A percentile compares a stretch with the other conserved stretches of the same genome.
These are phyloP conservation scores for Chlamydomonas sphaeroides DNA, from an alignment of 139 green algal genomes.

Conservation along the genomic window DNA sequence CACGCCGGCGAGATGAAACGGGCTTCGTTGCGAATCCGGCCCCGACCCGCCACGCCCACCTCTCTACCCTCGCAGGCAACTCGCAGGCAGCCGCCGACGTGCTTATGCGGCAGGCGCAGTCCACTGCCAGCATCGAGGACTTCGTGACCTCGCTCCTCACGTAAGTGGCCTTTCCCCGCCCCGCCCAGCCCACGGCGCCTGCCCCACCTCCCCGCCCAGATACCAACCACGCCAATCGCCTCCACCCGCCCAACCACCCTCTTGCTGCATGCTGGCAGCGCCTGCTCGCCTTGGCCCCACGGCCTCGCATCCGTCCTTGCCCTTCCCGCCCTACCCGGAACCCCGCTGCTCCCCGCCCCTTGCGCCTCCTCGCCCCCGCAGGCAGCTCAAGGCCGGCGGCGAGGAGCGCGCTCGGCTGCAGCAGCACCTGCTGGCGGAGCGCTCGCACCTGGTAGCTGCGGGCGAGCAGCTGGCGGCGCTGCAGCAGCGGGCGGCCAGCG, in stretches of 20 bases:
- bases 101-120: constrained; percentile 44
- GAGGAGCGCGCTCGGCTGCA: constrained; percentile 35
- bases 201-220: too few species aligned
- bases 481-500: constrained; percentile 43
- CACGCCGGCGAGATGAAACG: too few species aligned
- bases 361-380: not conserved
- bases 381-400: constrained; percentile 10
- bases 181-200: too few species aligned
- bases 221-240: too few species aligned
- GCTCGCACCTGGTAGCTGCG: constrained; percentile 18
- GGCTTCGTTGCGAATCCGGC: not conserved
- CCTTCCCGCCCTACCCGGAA: too few species aligned
- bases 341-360: too few species aligned
- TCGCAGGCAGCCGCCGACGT: constrained; percentile 44
- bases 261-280: too few species aligned
- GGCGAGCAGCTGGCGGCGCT: constrained; percentile 31
- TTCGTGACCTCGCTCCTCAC: constrained; percentile 25
- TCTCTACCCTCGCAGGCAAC: constrained; percentile 20
- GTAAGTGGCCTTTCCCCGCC: too few species aligned
- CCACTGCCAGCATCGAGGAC: constrained; percentile 33
- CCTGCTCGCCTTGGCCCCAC: too few species aligned
- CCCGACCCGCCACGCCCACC: not conserved
- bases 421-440: constrained; percentile 42
- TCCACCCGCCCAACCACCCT: too few species aligned
- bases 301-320: too few species aligned